Conservation (phyloP, 2,329 filamentous ascomycete species). For the Colletotrichum viniferum region DNA sequence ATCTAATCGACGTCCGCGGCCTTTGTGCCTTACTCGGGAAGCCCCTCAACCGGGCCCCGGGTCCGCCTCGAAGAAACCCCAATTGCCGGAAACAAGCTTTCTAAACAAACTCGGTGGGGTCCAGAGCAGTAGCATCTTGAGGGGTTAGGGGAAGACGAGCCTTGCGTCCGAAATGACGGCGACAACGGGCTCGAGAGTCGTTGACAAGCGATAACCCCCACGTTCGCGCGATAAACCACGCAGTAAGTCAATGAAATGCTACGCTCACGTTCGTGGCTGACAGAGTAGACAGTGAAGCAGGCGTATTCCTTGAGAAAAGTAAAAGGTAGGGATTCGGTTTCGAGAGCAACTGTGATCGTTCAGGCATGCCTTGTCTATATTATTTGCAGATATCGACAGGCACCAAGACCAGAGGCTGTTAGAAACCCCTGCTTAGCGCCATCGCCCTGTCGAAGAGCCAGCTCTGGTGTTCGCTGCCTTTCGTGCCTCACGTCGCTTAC, state of each 20-base stretch:
- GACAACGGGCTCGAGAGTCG: not conserved
- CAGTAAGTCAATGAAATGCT: not conserved
- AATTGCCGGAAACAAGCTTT: slow-evolving; percentile 14
- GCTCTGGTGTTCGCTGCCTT: not conserved
- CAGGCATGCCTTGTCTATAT: slow-evolving; percentile 24
- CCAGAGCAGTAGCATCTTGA: not conserved
- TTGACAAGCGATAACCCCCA: not conserved
- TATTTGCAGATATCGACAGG: slow-evolving; percentile 24
- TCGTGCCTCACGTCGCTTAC: not conserved
- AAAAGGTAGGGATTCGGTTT: not conserved
- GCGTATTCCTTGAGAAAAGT: not conserved
- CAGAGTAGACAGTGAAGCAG: not conserved
- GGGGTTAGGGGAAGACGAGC: not conserved
- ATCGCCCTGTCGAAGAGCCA: not conserved
- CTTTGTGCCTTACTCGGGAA: not conserved
- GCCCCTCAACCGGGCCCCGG: not conserved
- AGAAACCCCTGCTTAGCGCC: slow-evolving; percentile 22
- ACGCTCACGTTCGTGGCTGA: not conserved
- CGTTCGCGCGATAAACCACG: not conserved
- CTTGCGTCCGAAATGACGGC: not conserved
- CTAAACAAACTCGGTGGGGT: not conserved
- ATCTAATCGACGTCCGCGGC: not conserved
- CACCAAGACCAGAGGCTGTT: slow-evolving; percentile 4
- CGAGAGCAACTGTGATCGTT: slow-evolving; percentile 21
- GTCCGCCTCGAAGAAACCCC: not conserved